Evolutionary conservation across 169 alveolate species (phyloP).

Genomic region (Amoebophrya sp.): DNA sequence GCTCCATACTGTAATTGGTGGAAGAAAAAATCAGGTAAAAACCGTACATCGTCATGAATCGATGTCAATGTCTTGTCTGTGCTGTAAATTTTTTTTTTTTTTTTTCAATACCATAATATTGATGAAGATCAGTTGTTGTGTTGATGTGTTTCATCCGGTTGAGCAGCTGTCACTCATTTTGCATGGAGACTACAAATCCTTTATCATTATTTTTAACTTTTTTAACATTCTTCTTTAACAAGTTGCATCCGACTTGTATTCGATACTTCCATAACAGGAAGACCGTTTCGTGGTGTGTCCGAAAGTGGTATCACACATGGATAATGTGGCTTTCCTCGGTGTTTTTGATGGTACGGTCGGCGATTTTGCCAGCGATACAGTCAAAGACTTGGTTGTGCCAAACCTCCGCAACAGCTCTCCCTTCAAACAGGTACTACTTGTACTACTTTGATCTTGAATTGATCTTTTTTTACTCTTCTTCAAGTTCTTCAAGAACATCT

Average conservation of each 20-base stretch:
- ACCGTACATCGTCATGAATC: neutral
- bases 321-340: constrained; percentile 59
- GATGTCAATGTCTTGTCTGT: too few species aligned
- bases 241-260: neutral
- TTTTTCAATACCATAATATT: too few species aligned
- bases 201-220: neutral
- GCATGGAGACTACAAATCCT: neutral
- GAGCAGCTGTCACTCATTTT: too few species aligned
- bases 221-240: too few species aligned
- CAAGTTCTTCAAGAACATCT: too few species aligned
- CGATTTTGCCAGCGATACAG: constrained; percentile 62
- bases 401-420: constrained; percentile 54
- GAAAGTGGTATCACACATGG: constrained; percentile 44
- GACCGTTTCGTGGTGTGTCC: constrained; percentile 61
- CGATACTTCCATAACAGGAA: constrained; percentile 43
- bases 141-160: too few species aligned
- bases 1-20: neutral
- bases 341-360: constrained; percentile 73
- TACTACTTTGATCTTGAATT: too few species aligned
- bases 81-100: too few species aligned
- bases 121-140: too few species aligned
- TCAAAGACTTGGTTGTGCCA: constrained; percentile 55
- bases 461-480: too few species aligned
- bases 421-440: constrained; percentile 54
- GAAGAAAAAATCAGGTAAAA: constrained; percentile 53